phyloP scores from a whole-genome alignment of 331 rosid genomes.

The Telfairia occidentalis region DNA sequence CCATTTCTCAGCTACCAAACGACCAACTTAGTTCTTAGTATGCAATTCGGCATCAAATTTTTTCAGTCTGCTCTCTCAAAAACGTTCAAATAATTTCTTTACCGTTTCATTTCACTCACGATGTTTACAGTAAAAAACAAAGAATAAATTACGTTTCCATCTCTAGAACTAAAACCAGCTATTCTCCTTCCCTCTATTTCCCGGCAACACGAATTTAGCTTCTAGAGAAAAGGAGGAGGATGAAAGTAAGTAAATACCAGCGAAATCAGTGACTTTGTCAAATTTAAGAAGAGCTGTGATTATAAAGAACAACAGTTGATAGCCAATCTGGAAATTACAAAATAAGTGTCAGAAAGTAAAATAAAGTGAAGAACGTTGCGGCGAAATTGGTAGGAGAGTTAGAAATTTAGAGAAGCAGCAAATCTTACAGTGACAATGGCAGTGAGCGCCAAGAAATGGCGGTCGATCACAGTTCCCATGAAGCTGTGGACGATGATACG shows the following conservation, averaged over 20 bases:
- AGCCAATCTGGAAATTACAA: slow-evolving; percentile 40
- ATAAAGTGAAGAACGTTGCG: background rate
- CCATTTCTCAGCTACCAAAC: slow-evolving; percentile 17
- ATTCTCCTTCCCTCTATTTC: background rate
- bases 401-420: slow-evolving; percentile 1
- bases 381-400: background rate
- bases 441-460: slow-evolving; percentile 74
- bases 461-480: slow-evolving; percentile 71
- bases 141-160: background rate
- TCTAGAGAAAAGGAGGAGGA: background rate
- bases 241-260: slow-evolving; percentile 34
- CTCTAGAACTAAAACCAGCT: background rate
- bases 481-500: background rate
- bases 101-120: background rate
- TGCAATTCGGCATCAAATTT: background rate
- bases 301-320: slow-evolving; percentile 64
- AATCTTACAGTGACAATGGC: slow-evolving; percentile 64
- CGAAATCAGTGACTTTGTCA: slow-evolving; percentile 93
- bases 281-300: slow-evolving; percentile 89
- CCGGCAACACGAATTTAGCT: background rate
- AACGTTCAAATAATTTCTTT: background rate
- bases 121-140: background rate
- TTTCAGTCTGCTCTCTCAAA: background rate
- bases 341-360: background rate
- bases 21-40: background rate